Conservation (phyloP, 371 early-diverging fungal genomes). For the Blakeslea trispora region DNA sequence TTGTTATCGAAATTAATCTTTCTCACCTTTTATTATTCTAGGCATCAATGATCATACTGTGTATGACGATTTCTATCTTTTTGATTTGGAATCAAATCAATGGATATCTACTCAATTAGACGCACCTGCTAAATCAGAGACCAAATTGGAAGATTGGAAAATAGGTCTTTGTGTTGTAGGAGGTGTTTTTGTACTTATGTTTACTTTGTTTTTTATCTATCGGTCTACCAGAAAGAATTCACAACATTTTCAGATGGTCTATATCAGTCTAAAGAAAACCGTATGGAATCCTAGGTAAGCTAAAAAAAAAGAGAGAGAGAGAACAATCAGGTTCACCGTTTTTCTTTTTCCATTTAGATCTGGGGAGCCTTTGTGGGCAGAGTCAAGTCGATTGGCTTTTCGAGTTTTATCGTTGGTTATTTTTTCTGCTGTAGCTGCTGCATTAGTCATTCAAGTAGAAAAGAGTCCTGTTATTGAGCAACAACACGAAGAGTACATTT, state of each 20-base stretch:
- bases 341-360: conserved; percentile 17
- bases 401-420: conserved; percentile 19
- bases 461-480: conserved; percentile 42
- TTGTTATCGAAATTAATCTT: no score
- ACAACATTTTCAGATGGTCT: neutral
- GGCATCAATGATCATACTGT: conserved; percentile 38
- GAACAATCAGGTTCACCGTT: neutral
- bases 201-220: conserved; percentile 3
- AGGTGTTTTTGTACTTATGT: conserved; percentile 4
- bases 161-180: conserved; percentile 7
- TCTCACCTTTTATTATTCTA: conserved; percentile 14
- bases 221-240: conserved; percentile 6
- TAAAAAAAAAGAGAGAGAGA: neutral
- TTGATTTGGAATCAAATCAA: conserved; percentile 17
- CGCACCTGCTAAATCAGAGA: neutral
- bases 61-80: conserved; percentile 34
- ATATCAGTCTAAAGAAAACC: neutral
- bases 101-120: conserved; percentile 19
- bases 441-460: conserved; percentile 29
- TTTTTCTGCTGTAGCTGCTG: conserved; percentile 20
- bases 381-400: conserved; percentile 26
- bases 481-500: conserved; percentile 18
- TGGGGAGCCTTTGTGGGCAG: conserved; percentile 44
- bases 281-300: conserved; percentile 38
- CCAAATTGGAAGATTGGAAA: conserved; percentile 5